These are phyloP conservation scores for Berkeleyomyces rouxiae DNA, from an alignment of 2,329 filamentous ascomycete species.

Conservation along the genomic window DNA sequence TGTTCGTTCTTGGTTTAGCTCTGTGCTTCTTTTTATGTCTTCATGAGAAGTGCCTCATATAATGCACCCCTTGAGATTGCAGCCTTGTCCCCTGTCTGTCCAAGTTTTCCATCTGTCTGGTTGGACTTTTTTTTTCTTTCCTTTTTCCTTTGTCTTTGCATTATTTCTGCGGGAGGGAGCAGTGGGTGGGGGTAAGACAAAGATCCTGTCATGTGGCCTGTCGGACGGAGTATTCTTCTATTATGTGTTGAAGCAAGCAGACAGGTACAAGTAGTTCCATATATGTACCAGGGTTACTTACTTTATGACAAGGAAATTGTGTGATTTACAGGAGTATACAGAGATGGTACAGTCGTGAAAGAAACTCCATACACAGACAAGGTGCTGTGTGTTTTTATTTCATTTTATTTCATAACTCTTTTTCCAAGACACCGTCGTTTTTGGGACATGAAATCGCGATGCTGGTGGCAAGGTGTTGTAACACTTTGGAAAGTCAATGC, in stretches of 20 bases:
- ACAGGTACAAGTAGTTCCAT: neutral
- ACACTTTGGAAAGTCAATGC: too few species aligned
- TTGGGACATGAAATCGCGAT: too few species aligned
- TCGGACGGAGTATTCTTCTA: neutral
- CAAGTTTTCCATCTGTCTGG: neutral
- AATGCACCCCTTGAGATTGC: too few species aligned
- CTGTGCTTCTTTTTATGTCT: neutral
- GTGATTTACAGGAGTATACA: conserved; percentile 1
- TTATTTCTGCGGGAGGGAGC: neutral
- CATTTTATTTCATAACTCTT: too few species aligned
- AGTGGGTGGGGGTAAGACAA: neutral
- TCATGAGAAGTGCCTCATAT: neutral
- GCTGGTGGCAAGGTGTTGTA: too few species aligned
- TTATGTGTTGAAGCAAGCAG: neutral
- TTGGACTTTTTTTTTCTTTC: neutral
- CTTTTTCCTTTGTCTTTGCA: neutral
- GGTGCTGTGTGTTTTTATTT: neutral
- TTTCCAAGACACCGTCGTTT: too few species aligned
- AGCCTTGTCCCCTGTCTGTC: neutral
- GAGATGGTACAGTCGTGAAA: neutral
- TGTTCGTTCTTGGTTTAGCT: neutral
- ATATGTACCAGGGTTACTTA: neutral
- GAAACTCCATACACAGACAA: neutral
- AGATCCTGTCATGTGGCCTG: neutral
- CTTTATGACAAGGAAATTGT: neutral